These are phyloP conservation scores for Hura crepitans DNA, from an alignment of 441 rosid species.

Conservation along the genomic window DNA sequence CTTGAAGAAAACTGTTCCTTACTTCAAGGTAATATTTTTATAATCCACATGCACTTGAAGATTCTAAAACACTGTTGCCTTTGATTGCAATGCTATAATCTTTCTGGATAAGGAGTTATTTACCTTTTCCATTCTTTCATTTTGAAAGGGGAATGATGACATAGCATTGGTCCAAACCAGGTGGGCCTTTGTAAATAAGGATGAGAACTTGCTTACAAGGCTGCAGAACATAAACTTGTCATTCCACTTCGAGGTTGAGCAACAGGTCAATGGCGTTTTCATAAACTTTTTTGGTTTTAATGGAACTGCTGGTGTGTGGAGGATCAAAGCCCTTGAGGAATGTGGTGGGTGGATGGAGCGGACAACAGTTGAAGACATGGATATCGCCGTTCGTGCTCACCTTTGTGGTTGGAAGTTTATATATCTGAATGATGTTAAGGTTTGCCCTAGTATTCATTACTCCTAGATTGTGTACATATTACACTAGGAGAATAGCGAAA, in stretches of 20 bases:
- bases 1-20: slow-evolving; percentile 77
- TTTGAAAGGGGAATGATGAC: slow-evolving; percentile 66
- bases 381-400: slow-evolving; percentile 86
- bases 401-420: slow-evolving; percentile 91
- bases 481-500: neutral
- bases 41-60: neutral
- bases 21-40: slow-evolving; percentile 64
- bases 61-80: too few relatives aligned
- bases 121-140: slow-evolving; percentile 13
- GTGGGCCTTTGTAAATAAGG: slow-evolving; percentile 91
- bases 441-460: slow-evolving; percentile 21
- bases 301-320: slow-evolving; percentile 96
- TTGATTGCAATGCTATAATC: neutral
- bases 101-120: neutral
- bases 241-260: slow-evolving; percentile 92
- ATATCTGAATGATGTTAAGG: slow-evolving; percentile 84
- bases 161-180: slow-evolving; percentile 80
- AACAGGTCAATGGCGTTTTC: slow-evolving; percentile 82
- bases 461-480: slow-evolving; percentile 2
- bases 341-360: slow-evolving; percentile 94
- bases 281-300: slow-evolving; percentile 88
- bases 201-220: slow-evolving; percentile 88
- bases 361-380: slow-evolving; percentile 94
- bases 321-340: slow-evolving; percentile 84
- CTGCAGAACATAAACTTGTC: slow-evolving; percentile 85